These are phyloP conservation scores for Xylaria scruposa DNA, from an alignment of 495 filamentous ascomycete genomes.

Conservation along the genomic window DNA sequence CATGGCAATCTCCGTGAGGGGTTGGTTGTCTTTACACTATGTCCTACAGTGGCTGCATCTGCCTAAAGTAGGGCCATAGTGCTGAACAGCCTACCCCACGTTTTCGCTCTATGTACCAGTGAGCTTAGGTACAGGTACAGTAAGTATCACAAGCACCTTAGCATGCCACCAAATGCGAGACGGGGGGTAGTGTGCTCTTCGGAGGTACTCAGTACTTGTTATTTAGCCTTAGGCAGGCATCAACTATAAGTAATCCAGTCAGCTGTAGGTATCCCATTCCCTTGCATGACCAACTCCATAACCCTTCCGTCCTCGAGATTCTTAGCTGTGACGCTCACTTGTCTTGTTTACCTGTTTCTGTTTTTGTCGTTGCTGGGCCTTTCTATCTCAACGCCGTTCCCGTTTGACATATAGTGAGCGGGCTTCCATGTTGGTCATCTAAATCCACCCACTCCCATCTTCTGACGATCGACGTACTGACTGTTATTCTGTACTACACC, in stretches of 20 bases:
- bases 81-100: slow-evolving; percentile 9
- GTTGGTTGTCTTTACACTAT: no score
- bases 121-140: background rate
- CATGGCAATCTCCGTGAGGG: no score
- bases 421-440: background rate
- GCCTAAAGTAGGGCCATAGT: no score
- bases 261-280: background rate
- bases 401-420: background rate
- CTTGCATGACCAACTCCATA: background rate
- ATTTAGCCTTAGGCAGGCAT: slow-evolving; percentile 3
- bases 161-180: background rate
- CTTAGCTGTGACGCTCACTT: background rate
- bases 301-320: background rate
- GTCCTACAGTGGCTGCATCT: no score
- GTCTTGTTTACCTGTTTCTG: background rate
- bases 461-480: background rate
- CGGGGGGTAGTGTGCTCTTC: background rate
- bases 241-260: background rate
- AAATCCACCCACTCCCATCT: background rate
- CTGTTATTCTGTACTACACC: background rate
- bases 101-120: background rate
- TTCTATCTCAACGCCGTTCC: background rate
- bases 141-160: background rate
- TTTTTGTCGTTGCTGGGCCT: background rate
- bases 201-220: background rate